A percentile compares a stretch with the other conserved stretches of the same genome.
These are phyloP conservation scores for Symbiotaphrina buchneri DNA, from an alignment of 495 filamentous ascomycete species.

Conservation along the genomic window DNA sequence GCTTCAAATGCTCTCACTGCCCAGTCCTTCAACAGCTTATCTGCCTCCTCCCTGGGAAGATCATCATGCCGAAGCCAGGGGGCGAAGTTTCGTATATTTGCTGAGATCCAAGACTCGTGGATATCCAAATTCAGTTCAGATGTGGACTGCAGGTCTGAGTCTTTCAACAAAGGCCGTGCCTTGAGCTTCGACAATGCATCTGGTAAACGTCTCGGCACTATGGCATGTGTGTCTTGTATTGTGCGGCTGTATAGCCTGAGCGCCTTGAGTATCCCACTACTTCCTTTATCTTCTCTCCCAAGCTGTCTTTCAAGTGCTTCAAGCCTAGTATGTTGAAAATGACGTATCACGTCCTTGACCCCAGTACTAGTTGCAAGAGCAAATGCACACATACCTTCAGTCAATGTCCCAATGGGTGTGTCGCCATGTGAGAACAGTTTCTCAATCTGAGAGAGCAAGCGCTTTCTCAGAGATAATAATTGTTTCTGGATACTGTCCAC, in stretches of 20 bases:
- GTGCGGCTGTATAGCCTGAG: conserved; percentile 58
- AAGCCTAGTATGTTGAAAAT: conserved; percentile 58
- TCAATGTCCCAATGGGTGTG: conserved; percentile 26
- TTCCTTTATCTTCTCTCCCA: conserved; percentile 11
- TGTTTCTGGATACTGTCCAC: conserved; percentile 39
- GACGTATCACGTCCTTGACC: conserved; percentile 52
- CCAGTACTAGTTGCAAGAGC: conserved; percentile 65
- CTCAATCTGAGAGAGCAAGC: conserved; percentile 43
- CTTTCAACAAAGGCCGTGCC: conserved; percentile 5
- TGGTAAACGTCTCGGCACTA: conserved; percentile 50
- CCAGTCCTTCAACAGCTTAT: conserved; percentile 49
- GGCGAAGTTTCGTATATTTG: conserved; percentile 68
- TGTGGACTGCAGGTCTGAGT: conserved; percentile 22
- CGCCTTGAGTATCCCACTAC: conserved; percentile 33
- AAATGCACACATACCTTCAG: conserved; percentile 59
- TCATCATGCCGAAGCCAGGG: conserved; percentile 82
- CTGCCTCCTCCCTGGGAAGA: conserved; percentile 36
- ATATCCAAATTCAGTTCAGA: conserved; percentile 63
- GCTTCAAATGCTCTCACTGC: conserved; percentile 42
- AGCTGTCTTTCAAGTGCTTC: conserved; percentile 26
- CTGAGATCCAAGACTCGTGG: conserved; percentile 58
- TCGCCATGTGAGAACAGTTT: conserved; percentile 32
- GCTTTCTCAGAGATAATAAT: conserved; percentile 32
- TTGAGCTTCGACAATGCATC: conserved; percentile 50
- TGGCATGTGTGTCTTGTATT: conserved; percentile 44